Conservation (phyloP, 495 filamentous ascomycete genomes). For the Talaromyces liani region DNA sequence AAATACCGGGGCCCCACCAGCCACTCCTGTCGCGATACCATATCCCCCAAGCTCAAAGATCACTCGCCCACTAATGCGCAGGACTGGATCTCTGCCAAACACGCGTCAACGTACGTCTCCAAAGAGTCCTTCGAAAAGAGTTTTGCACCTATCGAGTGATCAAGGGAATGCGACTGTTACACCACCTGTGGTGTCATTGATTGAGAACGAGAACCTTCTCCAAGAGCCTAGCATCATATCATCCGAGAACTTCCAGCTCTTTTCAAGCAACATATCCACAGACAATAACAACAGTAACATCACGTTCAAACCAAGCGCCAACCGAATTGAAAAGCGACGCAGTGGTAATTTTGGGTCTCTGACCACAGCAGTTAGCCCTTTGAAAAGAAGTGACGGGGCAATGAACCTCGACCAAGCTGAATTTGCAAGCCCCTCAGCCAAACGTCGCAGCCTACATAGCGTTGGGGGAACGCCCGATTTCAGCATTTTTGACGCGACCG, state of each 20-base stretch:
- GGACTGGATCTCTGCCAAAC: constrained; percentile 36
- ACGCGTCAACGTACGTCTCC: constrained; percentile 52
- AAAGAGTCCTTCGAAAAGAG: constrained; percentile 69
- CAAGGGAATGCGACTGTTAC: constrained; percentile 57
- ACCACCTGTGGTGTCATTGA: constrained; percentile 26
- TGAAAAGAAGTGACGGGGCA: constrained; percentile 86
- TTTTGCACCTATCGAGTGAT: constrained; percentile 59
- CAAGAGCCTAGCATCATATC: constrained; percentile 26
- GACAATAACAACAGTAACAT: background rate
- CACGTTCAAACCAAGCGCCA: constrained; percentile 4
- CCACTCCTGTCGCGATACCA: constrained; percentile 45
- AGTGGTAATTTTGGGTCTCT: constrained; percentile 40
- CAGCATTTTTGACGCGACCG: constrained; percentile 56
- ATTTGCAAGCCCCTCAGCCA: constrained; percentile 77
- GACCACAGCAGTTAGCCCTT: constrained; percentile 65
- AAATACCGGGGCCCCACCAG: constrained; percentile 10
- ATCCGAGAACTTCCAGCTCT: background rate
- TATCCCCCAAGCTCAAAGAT: constrained; percentile 46
- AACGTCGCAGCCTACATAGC: constrained; percentile 76
- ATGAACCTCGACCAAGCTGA: constrained; percentile 76
- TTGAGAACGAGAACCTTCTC: constrained; percentile 55
- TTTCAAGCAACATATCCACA: constrained; percentile 17
- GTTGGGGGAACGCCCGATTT: constrained; percentile 52
- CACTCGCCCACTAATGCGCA: constrained; percentile 38
- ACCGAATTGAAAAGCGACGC: constrained; percentile 38